A percentile compares a stretch with the other conserved stretches of the same genome.
Evolutionary conservation across 2,329 filamentous ascomycete genomes (phyloP).

Genomic region (Aspergillus sp.): DNA sequence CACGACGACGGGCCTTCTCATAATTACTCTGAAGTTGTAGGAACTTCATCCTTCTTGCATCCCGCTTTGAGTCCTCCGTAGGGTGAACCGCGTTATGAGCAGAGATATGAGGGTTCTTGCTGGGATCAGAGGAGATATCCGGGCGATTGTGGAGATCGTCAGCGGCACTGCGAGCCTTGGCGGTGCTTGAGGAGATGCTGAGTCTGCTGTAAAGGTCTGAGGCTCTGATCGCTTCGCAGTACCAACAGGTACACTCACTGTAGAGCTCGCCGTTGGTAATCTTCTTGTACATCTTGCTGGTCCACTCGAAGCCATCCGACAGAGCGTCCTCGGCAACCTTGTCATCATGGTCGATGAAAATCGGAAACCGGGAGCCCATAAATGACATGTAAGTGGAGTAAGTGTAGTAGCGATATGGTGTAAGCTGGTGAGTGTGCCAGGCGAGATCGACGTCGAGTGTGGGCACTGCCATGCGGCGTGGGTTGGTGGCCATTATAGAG

Average conservation of each 20-base stretch:
- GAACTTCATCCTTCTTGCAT: slow-evolving; percentile 29
- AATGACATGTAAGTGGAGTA: slow-evolving; percentile 50
- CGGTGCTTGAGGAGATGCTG: slow-evolving; percentile 43
- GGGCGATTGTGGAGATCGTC: slow-evolving; percentile 44
- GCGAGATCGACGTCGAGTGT: slow-evolving; percentile 38
- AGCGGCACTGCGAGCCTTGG: slow-evolving; percentile 50
- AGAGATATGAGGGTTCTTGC: slow-evolving; percentile 67
- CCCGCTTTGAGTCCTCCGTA: slow-evolving; percentile 8
- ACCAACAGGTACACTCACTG: slow-evolving; percentile 36
- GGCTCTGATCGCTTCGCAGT: slow-evolving; percentile 70
- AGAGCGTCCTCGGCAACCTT: slow-evolving; percentile 70
- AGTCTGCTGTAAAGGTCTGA: slow-evolving; percentile 47
- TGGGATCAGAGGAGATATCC: slow-evolving; percentile 47
- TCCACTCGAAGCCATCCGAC: slow-evolving; percentile 67
- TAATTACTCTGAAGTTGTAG: slow-evolving; percentile 57
- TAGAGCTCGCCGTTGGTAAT: slow-evolving; percentile 61
- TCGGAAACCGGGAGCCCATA: slow-evolving; percentile 18
- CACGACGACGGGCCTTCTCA: slow-evolving; percentile 33
- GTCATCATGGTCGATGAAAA: slow-evolving; percentile 79
- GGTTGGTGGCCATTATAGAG: slow-evolving; percentile 38
- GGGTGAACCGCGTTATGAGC: slow-evolving; percentile 65
- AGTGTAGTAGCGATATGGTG: slow-evolving; percentile 59
- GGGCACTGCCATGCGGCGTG: slow-evolving; percentile 31
- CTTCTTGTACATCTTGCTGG: slow-evolving; percentile 66
- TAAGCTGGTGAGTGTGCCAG: slow-evolving; percentile 73